Evolutionary conservation across 1,139 yeast species (phyloP).

Genomic region (Pneumocystis canis): DNA sequence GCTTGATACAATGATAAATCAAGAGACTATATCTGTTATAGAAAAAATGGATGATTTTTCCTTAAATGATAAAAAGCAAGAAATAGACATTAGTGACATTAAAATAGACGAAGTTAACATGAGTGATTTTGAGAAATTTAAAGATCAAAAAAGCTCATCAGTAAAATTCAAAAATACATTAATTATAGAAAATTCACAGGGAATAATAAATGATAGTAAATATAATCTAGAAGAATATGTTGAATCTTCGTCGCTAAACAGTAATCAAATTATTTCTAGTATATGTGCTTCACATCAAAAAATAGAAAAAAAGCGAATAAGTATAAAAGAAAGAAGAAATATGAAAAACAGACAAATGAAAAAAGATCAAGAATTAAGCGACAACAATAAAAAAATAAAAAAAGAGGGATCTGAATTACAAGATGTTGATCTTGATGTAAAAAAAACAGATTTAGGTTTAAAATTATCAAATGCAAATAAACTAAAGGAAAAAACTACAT

Average conservation of each 20-base stretch:
- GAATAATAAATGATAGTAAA: neutral
- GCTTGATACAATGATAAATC: neutral
- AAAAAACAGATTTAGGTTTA: neutral
- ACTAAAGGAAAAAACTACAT: slow-evolving; percentile 1
- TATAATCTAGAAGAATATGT: neutral
- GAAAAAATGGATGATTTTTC: neutral
- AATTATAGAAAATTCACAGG: neutral
- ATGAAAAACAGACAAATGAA: neutral
- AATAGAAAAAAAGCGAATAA: neutral
- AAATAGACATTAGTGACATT: neutral
- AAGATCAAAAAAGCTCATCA: neutral
- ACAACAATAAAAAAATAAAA: slow-evolving; percentile 15
- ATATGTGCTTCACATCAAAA: neutral
- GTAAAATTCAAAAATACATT: neutral
- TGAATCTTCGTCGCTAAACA: neutral
- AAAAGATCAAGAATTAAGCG: slow-evolving; percentile 16
- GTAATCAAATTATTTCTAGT: neutral
- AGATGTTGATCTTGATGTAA: neutral
- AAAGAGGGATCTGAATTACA: neutral
- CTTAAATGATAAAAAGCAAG: neutral
- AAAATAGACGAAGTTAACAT: neutral
- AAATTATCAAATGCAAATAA: slow-evolving; percentile 12
- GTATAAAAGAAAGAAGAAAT: neutral
- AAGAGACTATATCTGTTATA: neutral
- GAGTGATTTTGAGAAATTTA: neutral